A percentile compares a stretch with the other conserved stretches of the same genome.
Evolutionary conservation across 257 asterid species (phyloP).

Genomic region (Przewalskia tangutica): DNA sequence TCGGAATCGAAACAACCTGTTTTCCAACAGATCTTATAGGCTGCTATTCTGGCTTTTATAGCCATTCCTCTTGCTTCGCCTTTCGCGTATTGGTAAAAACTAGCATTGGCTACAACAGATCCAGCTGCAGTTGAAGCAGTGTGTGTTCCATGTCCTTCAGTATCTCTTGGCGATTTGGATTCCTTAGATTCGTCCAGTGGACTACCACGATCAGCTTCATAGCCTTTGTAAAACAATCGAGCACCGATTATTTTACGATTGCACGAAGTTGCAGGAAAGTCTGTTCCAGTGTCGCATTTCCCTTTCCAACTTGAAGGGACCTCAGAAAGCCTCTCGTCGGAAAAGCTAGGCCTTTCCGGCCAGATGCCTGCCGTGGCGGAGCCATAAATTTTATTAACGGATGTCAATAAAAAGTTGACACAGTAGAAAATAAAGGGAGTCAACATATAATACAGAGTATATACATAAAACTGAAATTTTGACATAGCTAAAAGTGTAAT

Average conservation of each 20-base stretch:
- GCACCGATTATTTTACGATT: constrained; percentile 75
- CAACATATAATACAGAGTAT: no score
- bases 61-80: constrained; percentile 98
- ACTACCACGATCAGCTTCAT: constrained; percentile 29
- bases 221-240: constrained; percentile 49
- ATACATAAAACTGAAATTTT: no score
- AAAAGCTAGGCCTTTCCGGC: constrained; percentile 81
- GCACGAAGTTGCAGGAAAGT: constrained; percentile 53
- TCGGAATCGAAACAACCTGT: constrained; percentile 79
- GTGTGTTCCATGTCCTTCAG: constrained; percentile 92
- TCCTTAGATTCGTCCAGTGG: constrained; percentile 32
- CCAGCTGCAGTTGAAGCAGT: constrained; percentile 90
- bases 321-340: constrained; percentile 53
- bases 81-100: constrained; percentile 51
- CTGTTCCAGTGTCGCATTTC: constrained; percentile 41
- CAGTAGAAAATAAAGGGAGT: no score
- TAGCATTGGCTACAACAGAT: constrained; percentile 53
- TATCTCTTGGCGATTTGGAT: constrained; percentile 59
- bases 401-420: no score
- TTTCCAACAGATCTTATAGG: constrained; percentile 69
- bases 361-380: constrained; percentile 42
- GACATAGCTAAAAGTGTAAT: no score
- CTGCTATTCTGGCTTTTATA: constrained; percentile 64
- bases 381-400: no score
- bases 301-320: constrained; percentile 71